Percentiles rank a stretch among this genome's conserved stretches.
Evolutionary conservation across 306 rosid species (phyloP).

Genomic region (Sophora flavescens): DNA sequence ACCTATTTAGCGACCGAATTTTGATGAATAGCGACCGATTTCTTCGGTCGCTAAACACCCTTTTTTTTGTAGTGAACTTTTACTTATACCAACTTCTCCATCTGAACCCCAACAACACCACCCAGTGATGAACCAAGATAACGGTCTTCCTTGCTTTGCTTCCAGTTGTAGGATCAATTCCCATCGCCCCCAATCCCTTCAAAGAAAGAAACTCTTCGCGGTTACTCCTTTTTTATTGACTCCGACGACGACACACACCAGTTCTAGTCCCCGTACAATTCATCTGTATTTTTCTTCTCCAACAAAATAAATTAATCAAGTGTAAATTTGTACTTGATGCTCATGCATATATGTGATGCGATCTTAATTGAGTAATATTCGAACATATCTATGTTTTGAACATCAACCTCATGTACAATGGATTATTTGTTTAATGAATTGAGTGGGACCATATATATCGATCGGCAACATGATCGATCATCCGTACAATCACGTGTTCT

Average conservation of each 20-base stretch:
- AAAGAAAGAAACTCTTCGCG: conserved; percentile 47
- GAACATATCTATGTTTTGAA: too few relatives aligned
- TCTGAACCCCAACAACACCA: neutral
- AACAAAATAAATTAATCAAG: neutral
- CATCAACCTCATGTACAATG: too few relatives aligned
- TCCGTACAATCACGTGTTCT: too few relatives aligned
- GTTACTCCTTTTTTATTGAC: conserved; percentile 43
- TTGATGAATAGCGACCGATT: too few relatives aligned
- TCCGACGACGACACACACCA: neutral
- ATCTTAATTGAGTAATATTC: too few relatives aligned
- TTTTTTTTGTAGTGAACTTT: too few relatives aligned
- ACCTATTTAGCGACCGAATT: too few relatives aligned
- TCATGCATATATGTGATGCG: too few relatives aligned
- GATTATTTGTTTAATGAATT: neutral
- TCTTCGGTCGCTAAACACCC: too few relatives aligned
- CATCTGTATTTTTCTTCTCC: conserved; percentile 2
- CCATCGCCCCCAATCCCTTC: conserved; percentile 43
- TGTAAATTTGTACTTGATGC: too few relatives aligned
- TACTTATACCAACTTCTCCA: neutral
- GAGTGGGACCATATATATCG: neutral
- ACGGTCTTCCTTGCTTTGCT: conserved; percentile 43
- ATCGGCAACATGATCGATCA: neutral
- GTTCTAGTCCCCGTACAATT: neutral
- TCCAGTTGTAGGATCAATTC: neutral
- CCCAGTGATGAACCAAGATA: neutral